Conservation (phyloP, 1,284 basidiomycete genomes). For the Mycosarcoma mackinlayi region DNA sequence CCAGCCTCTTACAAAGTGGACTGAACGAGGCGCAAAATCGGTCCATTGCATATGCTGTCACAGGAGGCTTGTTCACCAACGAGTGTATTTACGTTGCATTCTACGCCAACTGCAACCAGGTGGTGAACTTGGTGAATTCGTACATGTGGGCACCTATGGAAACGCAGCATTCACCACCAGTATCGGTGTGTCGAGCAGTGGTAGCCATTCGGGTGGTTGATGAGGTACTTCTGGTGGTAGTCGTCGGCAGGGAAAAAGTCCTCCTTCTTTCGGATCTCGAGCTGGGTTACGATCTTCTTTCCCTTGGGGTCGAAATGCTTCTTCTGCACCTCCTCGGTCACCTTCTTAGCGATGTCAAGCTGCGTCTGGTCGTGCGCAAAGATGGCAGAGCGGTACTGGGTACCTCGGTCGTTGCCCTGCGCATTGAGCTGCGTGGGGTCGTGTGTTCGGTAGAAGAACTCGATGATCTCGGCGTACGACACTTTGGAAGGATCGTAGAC, state of each 20-base stretch:
- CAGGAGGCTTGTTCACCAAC: no score
- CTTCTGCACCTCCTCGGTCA: slow-evolving; percentile 85
- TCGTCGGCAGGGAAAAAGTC: slow-evolving; percentile 60
- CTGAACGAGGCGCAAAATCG: no score
- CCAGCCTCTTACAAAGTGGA: no score
- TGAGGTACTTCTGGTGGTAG: slow-evolving; percentile 66
- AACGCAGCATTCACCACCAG: slow-evolving; percentile 39
- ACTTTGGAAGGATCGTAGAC: slow-evolving; percentile 84
- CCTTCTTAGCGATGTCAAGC: slow-evolving; percentile 77
- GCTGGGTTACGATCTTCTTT: slow-evolving; percentile 78
- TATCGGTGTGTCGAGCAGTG: slow-evolving; percentile 59
- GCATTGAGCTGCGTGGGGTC: slow-evolving; percentile 79
- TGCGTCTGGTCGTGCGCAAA: slow-evolving; percentile 85
- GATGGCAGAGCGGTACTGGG: slow-evolving; percentile 89
- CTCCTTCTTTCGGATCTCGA: slow-evolving; percentile 46
- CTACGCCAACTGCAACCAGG: no score
- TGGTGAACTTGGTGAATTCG: no score
- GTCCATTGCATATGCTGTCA: no score
- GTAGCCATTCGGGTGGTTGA: slow-evolving; percentile 62
- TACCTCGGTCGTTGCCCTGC: slow-evolving; percentile 68
- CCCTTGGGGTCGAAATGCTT: slow-evolving; percentile 78
- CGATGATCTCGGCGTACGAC: slow-evolving; percentile 83
- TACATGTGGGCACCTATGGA: no score
- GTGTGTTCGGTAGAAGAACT: slow-evolving; percentile 77
- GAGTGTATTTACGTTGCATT: no score